A percentile compares a stretch with the other conserved stretches of the same genome.
Conservation (phyloP, 345 rosid species). For the Lumnitzera racemosa region DNA sequence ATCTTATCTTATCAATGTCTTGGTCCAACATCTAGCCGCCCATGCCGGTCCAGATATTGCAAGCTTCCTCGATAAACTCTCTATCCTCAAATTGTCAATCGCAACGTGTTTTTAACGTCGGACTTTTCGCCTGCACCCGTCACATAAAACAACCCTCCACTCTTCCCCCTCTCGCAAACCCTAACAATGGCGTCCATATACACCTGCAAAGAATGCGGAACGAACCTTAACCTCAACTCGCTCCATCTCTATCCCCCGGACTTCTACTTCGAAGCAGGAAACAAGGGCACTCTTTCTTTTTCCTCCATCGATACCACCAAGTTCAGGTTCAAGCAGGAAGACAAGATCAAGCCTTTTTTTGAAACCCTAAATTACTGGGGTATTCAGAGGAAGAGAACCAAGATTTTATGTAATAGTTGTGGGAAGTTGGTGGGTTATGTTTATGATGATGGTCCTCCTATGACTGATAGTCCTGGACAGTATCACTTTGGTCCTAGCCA, state of each 20-base stretch:
- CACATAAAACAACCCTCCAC: too few species aligned
- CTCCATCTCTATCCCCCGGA: conserved; percentile 54
- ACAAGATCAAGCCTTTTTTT: conserved; percentile 75
- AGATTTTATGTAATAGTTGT: conserved; percentile 62
- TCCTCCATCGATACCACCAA: conserved; percentile 55
- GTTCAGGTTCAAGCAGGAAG: conserved; percentile 71
- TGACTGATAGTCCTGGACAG: conserved; percentile 56
- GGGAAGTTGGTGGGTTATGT: conserved; percentile 48
- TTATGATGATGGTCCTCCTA: conserved; percentile 87
- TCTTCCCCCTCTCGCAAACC: not conserved
- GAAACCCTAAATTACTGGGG: conserved; percentile 91
- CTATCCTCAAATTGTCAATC: too few species aligned
- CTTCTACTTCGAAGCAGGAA: conserved; percentile 91
- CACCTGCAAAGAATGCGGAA: conserved; percentile 63
- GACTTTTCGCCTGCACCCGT: too few species aligned
- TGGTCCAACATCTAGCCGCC: too few species aligned
- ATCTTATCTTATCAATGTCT: too few species aligned
- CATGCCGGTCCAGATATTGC: too few species aligned
- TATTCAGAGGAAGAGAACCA: conserved; percentile 63
- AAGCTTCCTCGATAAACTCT: too few species aligned
- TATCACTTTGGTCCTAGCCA: conserved; percentile 81
- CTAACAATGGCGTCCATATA: conserved; percentile 49
- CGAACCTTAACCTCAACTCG: conserved; percentile 55
- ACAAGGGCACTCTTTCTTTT: conserved; percentile 75
- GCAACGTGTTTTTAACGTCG: too few species aligned